Conservation (phyloP, 805 yeast genomes). For the Blastobotrys attinorum region DNA sequence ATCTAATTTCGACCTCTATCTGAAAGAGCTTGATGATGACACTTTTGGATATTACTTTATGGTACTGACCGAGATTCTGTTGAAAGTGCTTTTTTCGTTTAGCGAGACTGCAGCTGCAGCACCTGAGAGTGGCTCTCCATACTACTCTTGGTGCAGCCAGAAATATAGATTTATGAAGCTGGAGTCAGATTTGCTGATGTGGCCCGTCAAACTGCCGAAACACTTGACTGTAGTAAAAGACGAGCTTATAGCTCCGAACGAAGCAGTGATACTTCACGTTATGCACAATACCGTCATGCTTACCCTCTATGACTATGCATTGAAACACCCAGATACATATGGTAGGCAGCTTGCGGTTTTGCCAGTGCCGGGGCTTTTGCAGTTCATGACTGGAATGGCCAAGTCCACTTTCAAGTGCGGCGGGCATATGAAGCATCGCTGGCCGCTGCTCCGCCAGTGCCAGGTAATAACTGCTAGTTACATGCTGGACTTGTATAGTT, state of each 20-base stretch:
- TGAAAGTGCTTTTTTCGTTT: conserved; percentile 1
- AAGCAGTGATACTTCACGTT: conserved; percentile 13
- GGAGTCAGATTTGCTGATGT: conserved; percentile 13
- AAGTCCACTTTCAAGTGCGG: conserved; percentile 11
- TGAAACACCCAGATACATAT: conserved; percentile 1
- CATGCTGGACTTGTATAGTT: conserved; percentile 8
- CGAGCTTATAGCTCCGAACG: conserved; percentile 13
- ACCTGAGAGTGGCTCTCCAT: not conserved
- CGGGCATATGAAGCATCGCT: conserved; percentile 5
- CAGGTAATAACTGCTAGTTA: conserved; percentile 9
- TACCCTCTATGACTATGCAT: conserved; percentile 8
- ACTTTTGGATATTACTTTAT: conserved; percentile 11
- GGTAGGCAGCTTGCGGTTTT: conserved; percentile 10
- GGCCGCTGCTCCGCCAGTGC: conserved; percentile 11
- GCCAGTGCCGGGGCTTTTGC: conserved; percentile 15
- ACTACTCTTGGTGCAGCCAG: conserved; percentile 3
- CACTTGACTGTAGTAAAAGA: conserved; percentile 14
- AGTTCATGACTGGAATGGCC: conserved; percentile 15
- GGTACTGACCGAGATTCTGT: conserved; percentile 8
- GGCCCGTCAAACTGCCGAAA: conserved; percentile 15
- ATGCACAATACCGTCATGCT: conserved; percentile 13
- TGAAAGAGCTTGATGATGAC: conserved; percentile 5
- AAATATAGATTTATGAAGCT: conserved; percentile 4
- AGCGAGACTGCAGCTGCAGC: not conserved
- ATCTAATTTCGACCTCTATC: not conserved